Percentiles rank a stretch among this genome's conserved stretches.
phyloP scores from a whole-genome alignment of 2,329 filamentous ascomycete species.

The Westerdykella ornata region DNA sequence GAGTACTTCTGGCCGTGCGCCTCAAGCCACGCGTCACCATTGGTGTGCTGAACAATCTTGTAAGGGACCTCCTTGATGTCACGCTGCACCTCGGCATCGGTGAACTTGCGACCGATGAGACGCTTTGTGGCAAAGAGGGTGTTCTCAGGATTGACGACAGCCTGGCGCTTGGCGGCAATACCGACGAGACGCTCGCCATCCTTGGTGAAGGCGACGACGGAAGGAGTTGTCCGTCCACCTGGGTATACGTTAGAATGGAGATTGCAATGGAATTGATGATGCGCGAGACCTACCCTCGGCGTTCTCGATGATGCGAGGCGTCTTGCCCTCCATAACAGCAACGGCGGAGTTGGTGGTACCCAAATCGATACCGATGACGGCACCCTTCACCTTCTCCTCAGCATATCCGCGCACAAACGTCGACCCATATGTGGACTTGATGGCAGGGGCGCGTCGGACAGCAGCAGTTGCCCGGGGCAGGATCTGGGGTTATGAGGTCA shows the following conservation, averaged over 20 bases:
- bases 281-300: slow-evolving; percentile 63
- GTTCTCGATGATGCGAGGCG: slow-evolving; percentile 95
- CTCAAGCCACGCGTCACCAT: slow-evolving; percentile 94
- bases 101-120: slow-evolving; percentile 97
- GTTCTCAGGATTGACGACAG: slow-evolving; percentile 97
- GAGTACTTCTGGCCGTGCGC: slow-evolving; percentile 93
- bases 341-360: slow-evolving; percentile 98
- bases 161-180: slow-evolving; percentile 96
- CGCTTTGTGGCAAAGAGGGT: slow-evolving; percentile 98
- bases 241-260: slow-evolving; percentile 8
- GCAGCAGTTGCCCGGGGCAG: slow-evolving; percentile 69
- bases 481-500: slow-evolving; percentile 34
- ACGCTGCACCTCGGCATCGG: slow-evolving; percentile 85
- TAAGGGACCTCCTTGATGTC: slow-evolving; percentile 97
- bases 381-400: slow-evolving; percentile 83
- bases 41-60: slow-evolving; percentile 96
- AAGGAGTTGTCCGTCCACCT: slow-evolving; percentile 87
- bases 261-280: slow-evolving; percentile 5
- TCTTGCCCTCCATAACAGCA: slow-evolving; percentile 95
- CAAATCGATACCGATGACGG: slow-evolving; percentile 97
- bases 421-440: slow-evolving; percentile 64
- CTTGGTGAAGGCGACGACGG: slow-evolving; percentile 90
- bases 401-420: slow-evolving; percentile 69
- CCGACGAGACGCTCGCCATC: slow-evolving; percentile 94
- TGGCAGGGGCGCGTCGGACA: slow-evolving; percentile 56